phyloP scores from a whole-genome alignment of 495 filamentous ascomycete species.

The Lasiosphaeria ovina region DNA sequence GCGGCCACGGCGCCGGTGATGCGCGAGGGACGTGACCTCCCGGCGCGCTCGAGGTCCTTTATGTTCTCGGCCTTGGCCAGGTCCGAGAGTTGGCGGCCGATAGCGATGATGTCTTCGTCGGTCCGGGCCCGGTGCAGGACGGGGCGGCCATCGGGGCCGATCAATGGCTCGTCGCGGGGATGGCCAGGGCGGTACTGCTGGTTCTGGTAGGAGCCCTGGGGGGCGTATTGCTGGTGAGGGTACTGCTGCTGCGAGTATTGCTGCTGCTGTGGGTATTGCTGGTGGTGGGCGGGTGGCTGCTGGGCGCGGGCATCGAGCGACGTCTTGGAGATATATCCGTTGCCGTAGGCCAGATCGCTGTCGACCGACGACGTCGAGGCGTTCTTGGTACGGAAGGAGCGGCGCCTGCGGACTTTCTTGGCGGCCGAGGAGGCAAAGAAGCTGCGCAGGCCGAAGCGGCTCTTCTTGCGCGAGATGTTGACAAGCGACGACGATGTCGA shows the following conservation, averaged over 20 bases:
- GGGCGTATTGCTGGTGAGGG: conserved; percentile 20
- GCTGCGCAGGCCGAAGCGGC: conserved; percentile 40
- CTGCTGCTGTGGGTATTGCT: conserved; percentile 9
- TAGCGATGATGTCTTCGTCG: conserved; percentile 49
- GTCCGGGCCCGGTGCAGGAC: conserved; percentile 35
- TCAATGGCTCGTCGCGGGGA: conserved; percentile 18
- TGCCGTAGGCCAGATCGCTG: conserved; percentile 55
- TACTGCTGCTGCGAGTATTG: conserved; percentile 17
- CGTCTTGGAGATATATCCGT: conserved; percentile 47
- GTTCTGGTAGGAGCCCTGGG: conserved; percentile 9
- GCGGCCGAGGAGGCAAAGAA: conserved; percentile 42
- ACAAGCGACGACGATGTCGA: conserved; percentile 47
- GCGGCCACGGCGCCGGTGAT: conserved; percentile 37
- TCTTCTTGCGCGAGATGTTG: conserved; percentile 42
- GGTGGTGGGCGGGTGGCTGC: conserved; percentile 10
- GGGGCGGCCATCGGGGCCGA: conserved; percentile 32
- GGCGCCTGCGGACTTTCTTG: conserved; percentile 44
- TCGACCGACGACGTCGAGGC: conserved; percentile 49
- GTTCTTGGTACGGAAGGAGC: conserved; percentile 45
- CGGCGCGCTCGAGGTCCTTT: conserved; percentile 41
- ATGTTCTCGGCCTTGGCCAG: conserved; percentile 43
- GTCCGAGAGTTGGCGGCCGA: conserved; percentile 46
- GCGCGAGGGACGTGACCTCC: conserved; percentile 38
- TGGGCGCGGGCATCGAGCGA: conserved; percentile 27
- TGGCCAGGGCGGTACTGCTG: conserved; percentile 11